These are phyloP conservation scores for Xylariaceae sp. DNA, from an alignment of 2,329 filamentous ascomycete genomes.

Conservation along the genomic window DNA sequence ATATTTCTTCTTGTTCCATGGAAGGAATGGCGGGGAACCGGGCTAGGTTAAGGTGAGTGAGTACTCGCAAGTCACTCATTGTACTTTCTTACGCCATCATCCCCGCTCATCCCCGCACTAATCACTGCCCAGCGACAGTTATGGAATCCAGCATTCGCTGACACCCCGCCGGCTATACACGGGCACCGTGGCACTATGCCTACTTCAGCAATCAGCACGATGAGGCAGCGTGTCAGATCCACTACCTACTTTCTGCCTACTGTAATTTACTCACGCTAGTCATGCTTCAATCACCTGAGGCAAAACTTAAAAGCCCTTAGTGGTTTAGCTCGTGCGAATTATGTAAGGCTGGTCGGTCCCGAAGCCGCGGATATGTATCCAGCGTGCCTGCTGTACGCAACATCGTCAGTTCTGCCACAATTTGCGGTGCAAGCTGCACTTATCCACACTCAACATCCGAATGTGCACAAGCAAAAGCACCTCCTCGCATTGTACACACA, in stretches of 20 bases:
- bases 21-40: no score
- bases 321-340: constrained; percentile 17
- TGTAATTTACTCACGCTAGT: background rate
- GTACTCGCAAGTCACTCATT: no score
- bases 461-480: no score
- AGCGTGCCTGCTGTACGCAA: constrained; percentile 11
- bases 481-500: background rate
- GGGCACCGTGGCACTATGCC: background rate
- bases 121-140: no score
- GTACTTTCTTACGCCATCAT: no score
- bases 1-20: no score
- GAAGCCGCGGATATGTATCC: constrained; percentile 22
- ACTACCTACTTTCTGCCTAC: constrained; percentile 11
- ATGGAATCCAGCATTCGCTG: background rate
- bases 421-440: constrained; percentile 1
- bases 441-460: background rate
- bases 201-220: background rate
- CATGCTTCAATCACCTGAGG: constrained; percentile 19
- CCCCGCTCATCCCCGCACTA: no score
- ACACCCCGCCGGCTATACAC: background rate
- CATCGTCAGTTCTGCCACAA: constrained; percentile 7
- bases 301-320: background rate
- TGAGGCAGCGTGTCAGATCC: constrained; percentile 18
- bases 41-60: no score
- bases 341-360: constrained; percentile 25